Evolutionary conservation across 495 filamentous ascomycete species (phyloP).

Genomic region (Hypoxylon trugodes): DNA sequence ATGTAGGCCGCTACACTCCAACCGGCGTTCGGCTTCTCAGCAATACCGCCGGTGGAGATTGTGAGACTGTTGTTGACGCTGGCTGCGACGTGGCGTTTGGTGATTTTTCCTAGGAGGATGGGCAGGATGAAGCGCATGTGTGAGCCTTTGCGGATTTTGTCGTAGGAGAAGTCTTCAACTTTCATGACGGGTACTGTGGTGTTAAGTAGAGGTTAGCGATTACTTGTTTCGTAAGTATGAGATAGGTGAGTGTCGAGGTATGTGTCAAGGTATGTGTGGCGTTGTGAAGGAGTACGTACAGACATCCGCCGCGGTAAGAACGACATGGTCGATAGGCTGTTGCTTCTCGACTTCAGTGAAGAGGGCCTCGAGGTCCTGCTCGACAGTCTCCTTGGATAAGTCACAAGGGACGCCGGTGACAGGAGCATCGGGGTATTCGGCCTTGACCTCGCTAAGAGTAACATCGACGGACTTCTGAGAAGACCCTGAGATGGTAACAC

Average conservation of each 20-base stretch:
- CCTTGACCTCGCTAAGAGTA: slow-evolving; percentile 49
- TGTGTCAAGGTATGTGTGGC: too few relatives aligned
- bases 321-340: slow-evolving; percentile 65
- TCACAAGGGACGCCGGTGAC: slow-evolving; percentile 58
- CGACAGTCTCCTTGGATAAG: slow-evolving; percentile 57
- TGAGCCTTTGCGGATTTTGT: too few relatives aligned
- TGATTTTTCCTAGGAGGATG: neutral
- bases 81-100: neutral
- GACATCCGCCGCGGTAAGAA: slow-evolving; percentile 68
- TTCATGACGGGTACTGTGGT: too few relatives aligned
- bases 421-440: slow-evolving; percentile 42
- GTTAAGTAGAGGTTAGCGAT: too few relatives aligned
- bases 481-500: slow-evolving; percentile 65
- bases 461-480: slow-evolving; percentile 49
- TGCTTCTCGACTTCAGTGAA: slow-evolving; percentile 47
- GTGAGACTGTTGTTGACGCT: slow-evolving; percentile 55
- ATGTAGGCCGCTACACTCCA: slow-evolving; percentile 57
- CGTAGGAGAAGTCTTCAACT: too few relatives aligned
- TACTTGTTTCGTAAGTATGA: too few relatives aligned
- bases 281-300: too few relatives aligned
- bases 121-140: neutral
- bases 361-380: slow-evolving; percentile 54
- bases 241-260: too few relatives aligned
- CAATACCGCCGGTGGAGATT: slow-evolving; percentile 61
- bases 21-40: slow-evolving; percentile 53